Evolutionary conservation across 495 filamentous ascomycete genomes (phyloP), one percentile per base, ranked within the genome.

Genomic region (Neurospora tetraspora): DNA sequence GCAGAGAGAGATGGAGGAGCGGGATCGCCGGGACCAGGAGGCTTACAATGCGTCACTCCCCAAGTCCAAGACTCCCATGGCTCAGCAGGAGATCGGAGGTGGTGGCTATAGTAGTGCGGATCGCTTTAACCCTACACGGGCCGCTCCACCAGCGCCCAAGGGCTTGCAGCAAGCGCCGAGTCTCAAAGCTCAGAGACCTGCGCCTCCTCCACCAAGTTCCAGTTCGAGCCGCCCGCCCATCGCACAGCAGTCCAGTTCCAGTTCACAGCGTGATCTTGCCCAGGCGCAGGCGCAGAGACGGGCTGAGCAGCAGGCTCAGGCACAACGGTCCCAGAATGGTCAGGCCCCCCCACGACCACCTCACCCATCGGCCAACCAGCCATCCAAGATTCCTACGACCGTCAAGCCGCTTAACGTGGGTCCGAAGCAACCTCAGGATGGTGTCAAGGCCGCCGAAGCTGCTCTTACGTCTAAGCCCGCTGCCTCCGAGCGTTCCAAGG

Each of bases 371-470:
- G 74, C 36, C 84, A 80, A 77, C 80, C 85, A 84, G 6, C 80
- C 86, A 10, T 85, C 84, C 38, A 87, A 91, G 59, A 81, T 92
- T 72, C 91, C 90, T 3, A 88, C 90, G 27, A 87, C 92, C 53
- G 92, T 95, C 68, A 97, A 98, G 82, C 94, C 94, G 18, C 85
- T 97, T 74, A 97, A 97, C 80, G 92, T 98, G 53, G 88, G 91
- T n/a, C 84, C 88, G 73, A 97, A 97, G 83, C 90, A 93, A 71
- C 80, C 84, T 18, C 77, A 83, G 39, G 90, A 93, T 82, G 85
- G 89, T 18, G 86, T 94, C 72, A 92, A 93, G 80, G 91, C 93
- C 76, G 92, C 94, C 34, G 93, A 97, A 81, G 88, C 89, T 53
- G 92, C 93, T 9, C 84, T 96, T 74, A 91, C 91, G 0, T 88